Conservation (phyloP, 2,329 filamentous ascomycete species). For the Ceratocystis colombiana region DNA sequence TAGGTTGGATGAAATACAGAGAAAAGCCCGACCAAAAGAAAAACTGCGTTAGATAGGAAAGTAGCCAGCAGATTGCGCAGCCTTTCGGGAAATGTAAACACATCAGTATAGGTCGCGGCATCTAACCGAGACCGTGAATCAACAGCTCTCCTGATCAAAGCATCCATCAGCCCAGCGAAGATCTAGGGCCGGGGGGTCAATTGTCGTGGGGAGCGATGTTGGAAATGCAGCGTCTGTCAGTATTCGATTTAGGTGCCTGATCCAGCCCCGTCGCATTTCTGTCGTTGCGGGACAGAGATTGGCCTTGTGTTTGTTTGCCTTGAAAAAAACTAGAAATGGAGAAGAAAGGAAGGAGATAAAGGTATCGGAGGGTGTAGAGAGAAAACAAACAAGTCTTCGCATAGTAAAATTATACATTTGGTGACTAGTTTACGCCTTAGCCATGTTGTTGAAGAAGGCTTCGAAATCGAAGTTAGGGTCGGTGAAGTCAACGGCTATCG, state of each 20-base stretch:
- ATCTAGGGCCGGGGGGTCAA: neutral
- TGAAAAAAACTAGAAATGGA: neutral
- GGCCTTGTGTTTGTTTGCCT: neutral
- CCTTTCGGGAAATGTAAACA: neutral
- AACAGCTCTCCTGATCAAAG: neutral
- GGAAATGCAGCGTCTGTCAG: neutral
- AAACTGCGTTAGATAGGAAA: neutral
- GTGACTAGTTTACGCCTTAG: constrained; percentile 37
- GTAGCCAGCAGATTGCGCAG: neutral
- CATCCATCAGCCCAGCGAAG: neutral
- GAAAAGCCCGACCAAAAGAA: constrained; percentile 4
- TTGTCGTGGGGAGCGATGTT: neutral
- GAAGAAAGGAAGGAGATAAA: constrained; percentile 3
- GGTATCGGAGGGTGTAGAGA: constrained; percentile 15
- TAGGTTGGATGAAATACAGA: neutral
- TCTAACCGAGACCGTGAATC: too few relatives aligned
- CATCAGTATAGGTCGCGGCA: too few relatives aligned
- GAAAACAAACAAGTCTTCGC: constrained; percentile 9
- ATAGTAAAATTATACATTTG: constrained; percentile 21
- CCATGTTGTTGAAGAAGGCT: constrained; percentile 60
- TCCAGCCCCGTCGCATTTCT: constrained; percentile 8
- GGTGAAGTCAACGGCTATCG: constrained; percentile 46
- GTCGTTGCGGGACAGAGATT: neutral
- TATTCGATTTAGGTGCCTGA: neutral
- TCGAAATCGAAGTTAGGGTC: constrained; percentile 92